Conservation (phyloP, 2,329 filamentous ascomycete species). For the Cercospora sp. region DNA sequence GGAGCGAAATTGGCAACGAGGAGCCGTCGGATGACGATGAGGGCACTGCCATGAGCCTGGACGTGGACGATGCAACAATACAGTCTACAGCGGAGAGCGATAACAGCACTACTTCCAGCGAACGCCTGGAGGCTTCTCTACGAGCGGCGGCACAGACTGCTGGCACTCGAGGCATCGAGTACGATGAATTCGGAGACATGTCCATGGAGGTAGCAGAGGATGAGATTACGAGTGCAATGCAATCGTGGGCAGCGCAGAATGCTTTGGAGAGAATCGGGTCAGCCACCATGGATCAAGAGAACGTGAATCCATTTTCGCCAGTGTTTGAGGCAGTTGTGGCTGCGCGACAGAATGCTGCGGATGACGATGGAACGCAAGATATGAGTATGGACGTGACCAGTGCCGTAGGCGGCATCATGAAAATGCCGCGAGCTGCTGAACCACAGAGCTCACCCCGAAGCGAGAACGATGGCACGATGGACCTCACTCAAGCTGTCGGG, state of each 20-base stretch:
- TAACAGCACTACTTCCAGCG: constrained; percentile 65
- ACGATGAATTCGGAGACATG: constrained; percentile 57
- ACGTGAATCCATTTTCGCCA: constrained; percentile 51
- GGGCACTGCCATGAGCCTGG: constrained; percentile 78
- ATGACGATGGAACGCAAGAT: constrained; percentile 55
- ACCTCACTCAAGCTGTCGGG: constrained; percentile 57
- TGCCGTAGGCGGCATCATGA: constrained; percentile 75
- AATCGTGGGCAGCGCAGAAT: constrained; percentile 67
- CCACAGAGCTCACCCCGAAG: constrained; percentile 40
- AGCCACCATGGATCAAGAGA: constrained; percentile 49
- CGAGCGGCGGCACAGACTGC: constrained; percentile 73
- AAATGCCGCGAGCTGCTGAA: constrained; percentile 40
- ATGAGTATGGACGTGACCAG: constrained; percentile 95
- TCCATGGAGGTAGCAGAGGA: constrained; percentile 60
- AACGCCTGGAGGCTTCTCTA: constrained; percentile 73
- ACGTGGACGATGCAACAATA: constrained; percentile 55
- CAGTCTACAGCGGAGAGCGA: constrained; percentile 38
- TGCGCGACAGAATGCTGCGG: constrained; percentile 30
- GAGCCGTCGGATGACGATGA: constrained; percentile 62
- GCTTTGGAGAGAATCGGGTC: constrained; percentile 28
- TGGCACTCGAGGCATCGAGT: constrained; percentile 67
- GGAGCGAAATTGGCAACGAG: constrained; percentile 54
- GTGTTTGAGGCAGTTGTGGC: constrained; percentile 41
- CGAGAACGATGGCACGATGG: constrained; percentile 53
- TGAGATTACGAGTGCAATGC: constrained; percentile 72